Percentiles rank a stretch among this genome's conserved stretches.
Evolutionary conservation across 2,329 filamentous ascomycete species (phyloP).

Genomic region (Colletotrichum melonis): DNA sequence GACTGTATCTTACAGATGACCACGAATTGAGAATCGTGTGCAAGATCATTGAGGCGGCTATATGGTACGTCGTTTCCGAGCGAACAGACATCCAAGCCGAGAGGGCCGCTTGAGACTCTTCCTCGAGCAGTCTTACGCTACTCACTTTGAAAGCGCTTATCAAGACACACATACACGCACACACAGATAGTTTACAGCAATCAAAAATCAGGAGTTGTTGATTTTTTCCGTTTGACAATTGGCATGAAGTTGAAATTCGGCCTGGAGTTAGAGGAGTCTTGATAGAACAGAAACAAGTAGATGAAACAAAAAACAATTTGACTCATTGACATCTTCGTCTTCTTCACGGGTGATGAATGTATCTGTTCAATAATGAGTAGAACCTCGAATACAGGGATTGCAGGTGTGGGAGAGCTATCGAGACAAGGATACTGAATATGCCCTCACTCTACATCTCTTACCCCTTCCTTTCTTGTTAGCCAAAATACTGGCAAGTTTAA

Average conservation of each 20-base stretch:
- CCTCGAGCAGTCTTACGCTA: neutral
- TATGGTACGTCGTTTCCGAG: conserved; percentile 71
- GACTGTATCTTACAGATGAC: conserved; percentile 54
- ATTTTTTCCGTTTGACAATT: neutral
- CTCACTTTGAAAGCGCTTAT: conserved; percentile 24
- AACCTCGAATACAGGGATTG: no score
- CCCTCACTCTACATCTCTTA: no score
- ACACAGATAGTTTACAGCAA: neutral
- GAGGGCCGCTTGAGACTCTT: conserved; percentile 16
- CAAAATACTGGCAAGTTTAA: no score
- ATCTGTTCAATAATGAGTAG: no score
- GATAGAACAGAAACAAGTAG: neutral
- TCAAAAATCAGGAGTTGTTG: no score
- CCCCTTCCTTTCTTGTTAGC: no score
- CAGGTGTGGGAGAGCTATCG: neutral
- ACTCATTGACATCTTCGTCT: neutral
- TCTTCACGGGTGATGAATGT: no score
- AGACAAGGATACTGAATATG: no score
- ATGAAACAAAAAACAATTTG: neutral
- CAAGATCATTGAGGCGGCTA: conserved; percentile 78
- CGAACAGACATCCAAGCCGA: conserved; percentile 50
- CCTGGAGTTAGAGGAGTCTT: neutral
- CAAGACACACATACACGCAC: neutral
- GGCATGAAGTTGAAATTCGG: neutral
- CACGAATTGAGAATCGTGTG: conserved; percentile 75